These are phyloP conservation scores for Aureobasidium sp. DNA, from an alignment of 2,329 filamentous ascomycete species.

Conservation along the genomic window DNA sequence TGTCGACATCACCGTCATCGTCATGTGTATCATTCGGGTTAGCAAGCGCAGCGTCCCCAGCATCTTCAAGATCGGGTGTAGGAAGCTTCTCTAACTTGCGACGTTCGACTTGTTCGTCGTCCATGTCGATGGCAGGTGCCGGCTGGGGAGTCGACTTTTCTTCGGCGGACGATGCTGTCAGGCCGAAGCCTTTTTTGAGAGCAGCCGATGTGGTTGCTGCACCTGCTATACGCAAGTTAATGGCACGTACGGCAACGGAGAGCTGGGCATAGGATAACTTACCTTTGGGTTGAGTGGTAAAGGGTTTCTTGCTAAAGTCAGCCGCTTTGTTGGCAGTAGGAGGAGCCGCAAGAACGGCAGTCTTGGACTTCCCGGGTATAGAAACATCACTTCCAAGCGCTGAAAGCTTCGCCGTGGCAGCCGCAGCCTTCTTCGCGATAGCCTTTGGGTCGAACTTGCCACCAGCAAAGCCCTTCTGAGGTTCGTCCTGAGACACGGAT, in stretches of 20 bases:
- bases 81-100: constrained; percentile 90
- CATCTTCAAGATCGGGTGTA: constrained; percentile 54
- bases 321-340: constrained; percentile 27
- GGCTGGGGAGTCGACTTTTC: constrained; percentile 42
- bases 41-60: constrained; percentile 42
- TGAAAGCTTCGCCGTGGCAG: constrained; percentile 42
- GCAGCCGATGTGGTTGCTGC: not conserved
- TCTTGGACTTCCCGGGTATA: constrained; percentile 39
- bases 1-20: constrained; percentile 60
- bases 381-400: constrained; percentile 49
- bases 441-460: constrained; percentile 77
- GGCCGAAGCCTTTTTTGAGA: constrained; percentile 56
- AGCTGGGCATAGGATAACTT: not conserved
- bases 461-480: constrained; percentile 56
- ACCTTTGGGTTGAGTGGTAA: not conserved
- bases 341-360: constrained; percentile 30
- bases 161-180: constrained; percentile 60
- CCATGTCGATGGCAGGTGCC: constrained; percentile 70
- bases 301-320: constrained; percentile 13
- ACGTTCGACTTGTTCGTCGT: constrained; percentile 77
- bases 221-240: not conserved
- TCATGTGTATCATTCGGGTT: constrained; percentile 38
- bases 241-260: not conserved
- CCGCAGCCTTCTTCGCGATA: constrained; percentile 69
- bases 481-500: constrained; percentile 26